Conservation (phyloP, 1,284 basidiomycete species). For the Coniferiporia sulphurascens region DNA sequence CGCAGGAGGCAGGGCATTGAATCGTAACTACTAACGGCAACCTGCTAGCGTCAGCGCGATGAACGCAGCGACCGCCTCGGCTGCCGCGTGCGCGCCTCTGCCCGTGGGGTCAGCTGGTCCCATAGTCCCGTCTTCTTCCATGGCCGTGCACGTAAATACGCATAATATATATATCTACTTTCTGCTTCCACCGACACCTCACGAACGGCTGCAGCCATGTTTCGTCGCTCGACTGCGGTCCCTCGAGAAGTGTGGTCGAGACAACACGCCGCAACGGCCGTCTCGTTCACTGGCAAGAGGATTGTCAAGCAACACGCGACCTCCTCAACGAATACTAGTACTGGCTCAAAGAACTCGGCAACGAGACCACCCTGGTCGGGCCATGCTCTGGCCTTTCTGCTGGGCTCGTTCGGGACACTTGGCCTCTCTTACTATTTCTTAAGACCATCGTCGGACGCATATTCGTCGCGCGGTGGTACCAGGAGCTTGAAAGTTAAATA, state of each 20-base stretch:
- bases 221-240: background rate
- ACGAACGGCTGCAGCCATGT: background rate
- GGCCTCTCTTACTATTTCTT: slow-evolving; percentile 9
- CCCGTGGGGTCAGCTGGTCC: background rate
- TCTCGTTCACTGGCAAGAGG: background rate
- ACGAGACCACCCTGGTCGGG: background rate
- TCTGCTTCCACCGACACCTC: background rate
- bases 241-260: background rate
- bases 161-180: background rate
- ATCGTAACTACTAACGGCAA: too few relatives aligned
- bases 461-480: background rate
- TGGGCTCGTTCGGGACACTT: slow-evolving; percentile 7
- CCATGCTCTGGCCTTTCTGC: slow-evolving; percentile 4
- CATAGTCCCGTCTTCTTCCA: background rate
- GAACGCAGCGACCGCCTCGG: too few relatives aligned
- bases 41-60: too few relatives aligned
- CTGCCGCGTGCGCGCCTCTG: too few relatives aligned
- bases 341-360: background rate
- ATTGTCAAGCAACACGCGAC: background rate
- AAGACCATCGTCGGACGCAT: background rate
- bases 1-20: too few relatives aligned
- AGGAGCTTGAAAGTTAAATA: slow-evolving; percentile 23
- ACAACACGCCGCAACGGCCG: background rate
- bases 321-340: background rate
- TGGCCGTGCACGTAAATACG: slow-evolving; percentile 1